Evolutionary conservation across 1,284 basidiomycete genomes (phyloP).

Genomic region (Schizophyllum commune): DNA sequence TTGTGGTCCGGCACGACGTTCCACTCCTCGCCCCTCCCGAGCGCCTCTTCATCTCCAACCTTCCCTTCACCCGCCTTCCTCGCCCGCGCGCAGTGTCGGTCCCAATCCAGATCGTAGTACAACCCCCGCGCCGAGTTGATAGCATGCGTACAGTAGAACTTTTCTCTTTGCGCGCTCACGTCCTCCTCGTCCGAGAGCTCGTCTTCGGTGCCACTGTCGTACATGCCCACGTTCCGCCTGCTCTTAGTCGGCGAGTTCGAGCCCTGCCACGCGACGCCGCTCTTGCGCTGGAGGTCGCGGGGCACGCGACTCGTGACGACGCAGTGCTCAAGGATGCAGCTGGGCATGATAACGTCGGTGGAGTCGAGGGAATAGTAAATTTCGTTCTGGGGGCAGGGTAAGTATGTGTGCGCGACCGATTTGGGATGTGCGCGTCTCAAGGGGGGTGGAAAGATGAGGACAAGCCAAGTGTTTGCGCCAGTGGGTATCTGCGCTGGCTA

Average conservation of each 20-base stretch:
- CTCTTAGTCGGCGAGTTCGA: slow-evolving; percentile 12
- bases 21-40: background rate
- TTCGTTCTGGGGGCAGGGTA: slow-evolving; percentile 43
- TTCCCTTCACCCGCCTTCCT: slow-evolving; percentile 14
- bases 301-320: slow-evolving; percentile 29
- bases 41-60: background rate
- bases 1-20: slow-evolving; percentile 6
- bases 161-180: slow-evolving; percentile 13
- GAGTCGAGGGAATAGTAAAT: slow-evolving; percentile 55
- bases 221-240: slow-evolving; percentile 6
- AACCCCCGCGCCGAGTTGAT: slow-evolving; percentile 50
- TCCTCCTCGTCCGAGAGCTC: slow-evolving; percentile 6
- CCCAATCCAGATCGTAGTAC: slow-evolving; percentile 59
- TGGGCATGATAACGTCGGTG: slow-evolving; percentile 39
- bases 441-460: no score
- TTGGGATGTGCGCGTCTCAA: no score
- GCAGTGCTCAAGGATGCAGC: slow-evolving; percentile 45
- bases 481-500: no score
- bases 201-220: slow-evolving; percentile 4
- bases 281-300: background rate
- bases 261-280: background rate
- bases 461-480: no score
- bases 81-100: slow-evolving; percentile 33
- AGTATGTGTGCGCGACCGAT: background rate
- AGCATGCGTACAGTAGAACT: slow-evolving; percentile 52